A percentile compares a stretch with the other conserved stretches of the same genome.
Evolutionary conservation across 2,329 filamentous ascomycete genomes (phyloP).

Genomic region (Catunica adiposa): DNA sequence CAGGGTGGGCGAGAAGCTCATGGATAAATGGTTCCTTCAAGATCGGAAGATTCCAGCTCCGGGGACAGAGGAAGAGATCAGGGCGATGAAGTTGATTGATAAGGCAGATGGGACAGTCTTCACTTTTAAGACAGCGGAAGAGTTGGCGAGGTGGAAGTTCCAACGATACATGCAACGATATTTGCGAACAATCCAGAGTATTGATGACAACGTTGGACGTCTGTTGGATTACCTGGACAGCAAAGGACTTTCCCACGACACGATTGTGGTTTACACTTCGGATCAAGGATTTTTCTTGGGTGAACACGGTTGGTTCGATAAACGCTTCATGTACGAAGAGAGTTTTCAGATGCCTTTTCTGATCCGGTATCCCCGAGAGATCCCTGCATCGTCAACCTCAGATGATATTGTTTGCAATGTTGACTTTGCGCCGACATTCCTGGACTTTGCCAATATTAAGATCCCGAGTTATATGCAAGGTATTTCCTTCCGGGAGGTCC

Average conservation of each 20-base stretch:
- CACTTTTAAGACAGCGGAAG: not conserved
- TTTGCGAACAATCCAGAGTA: not conserved
- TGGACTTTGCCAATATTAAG: not conserved
- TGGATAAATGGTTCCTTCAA: not conserved
- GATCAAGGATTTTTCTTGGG: not conserved
- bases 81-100: not conserved
- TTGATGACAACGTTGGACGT: not conserved
- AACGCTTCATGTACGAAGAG: conserved; percentile 1
- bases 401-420: not conserved
- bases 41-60: not conserved
- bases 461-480: not conserved
- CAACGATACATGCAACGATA: not conserved
- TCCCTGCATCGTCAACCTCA: not conserved
- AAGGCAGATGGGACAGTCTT: conserved; percentile 23
- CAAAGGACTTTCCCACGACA: not conserved
- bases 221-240: conserved; percentile 1
- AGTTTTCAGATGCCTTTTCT: not conserved
- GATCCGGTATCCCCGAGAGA: not conserved
- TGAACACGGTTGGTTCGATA: not conserved
- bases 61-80: not conserved
- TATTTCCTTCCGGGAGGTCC: not conserved
- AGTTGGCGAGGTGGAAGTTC: not conserved
- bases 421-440: not conserved
- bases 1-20: not conserved
- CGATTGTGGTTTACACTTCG: not conserved